phyloP scores from a whole-genome alignment of 345 rosid genomes.

The Citrus hindsii region DNA sequence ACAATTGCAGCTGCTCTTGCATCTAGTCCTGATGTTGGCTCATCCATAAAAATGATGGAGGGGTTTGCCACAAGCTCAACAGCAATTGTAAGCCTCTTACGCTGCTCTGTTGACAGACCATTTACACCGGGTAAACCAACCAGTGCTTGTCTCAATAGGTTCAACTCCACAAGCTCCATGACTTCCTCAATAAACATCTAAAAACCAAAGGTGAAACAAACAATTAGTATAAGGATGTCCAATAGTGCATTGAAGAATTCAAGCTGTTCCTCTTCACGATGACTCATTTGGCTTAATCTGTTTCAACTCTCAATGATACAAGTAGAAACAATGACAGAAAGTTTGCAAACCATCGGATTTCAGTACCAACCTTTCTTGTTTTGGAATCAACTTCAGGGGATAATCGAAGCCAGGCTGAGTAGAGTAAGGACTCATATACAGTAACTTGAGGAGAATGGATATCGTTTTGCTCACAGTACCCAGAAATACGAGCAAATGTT shows the following conservation, averaged over 20 bases:
- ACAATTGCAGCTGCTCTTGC: constrained; percentile 95
- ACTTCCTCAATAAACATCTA: constrained; percentile 88
- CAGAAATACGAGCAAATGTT: constrained; percentile 77
- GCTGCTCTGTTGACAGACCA: constrained; percentile 82
- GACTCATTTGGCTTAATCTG: too few species aligned
- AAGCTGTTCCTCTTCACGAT: background rate
- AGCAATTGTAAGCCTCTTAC: constrained; percentile 84
- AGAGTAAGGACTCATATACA: constrained; percentile 67
- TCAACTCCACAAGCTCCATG: constrained; percentile 82
- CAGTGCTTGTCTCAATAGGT: constrained; percentile 48
- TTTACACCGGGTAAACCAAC: constrained; percentile 82
- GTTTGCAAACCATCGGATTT: background rate
- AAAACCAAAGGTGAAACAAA: background rate
- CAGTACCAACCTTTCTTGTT: constrained; percentile 50
- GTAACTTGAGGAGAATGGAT: constrained; percentile 82
- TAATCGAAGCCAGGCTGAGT: constrained; percentile 78
- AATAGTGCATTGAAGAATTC: background rate
- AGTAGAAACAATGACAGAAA: too few species aligned
- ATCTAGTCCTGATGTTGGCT: constrained; percentile 92
- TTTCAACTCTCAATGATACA: too few species aligned
- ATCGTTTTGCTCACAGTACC: constrained; percentile 77
- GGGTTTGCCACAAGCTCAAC: constrained; percentile 96
- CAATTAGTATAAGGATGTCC: too few species aligned
- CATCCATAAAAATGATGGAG: constrained; percentile 88
- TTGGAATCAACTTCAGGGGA: constrained; percentile 46